Base-by-base conservation (phyloP, 768 basidiomycete genomes). In the Leccinum longicurvipes region DNA sequence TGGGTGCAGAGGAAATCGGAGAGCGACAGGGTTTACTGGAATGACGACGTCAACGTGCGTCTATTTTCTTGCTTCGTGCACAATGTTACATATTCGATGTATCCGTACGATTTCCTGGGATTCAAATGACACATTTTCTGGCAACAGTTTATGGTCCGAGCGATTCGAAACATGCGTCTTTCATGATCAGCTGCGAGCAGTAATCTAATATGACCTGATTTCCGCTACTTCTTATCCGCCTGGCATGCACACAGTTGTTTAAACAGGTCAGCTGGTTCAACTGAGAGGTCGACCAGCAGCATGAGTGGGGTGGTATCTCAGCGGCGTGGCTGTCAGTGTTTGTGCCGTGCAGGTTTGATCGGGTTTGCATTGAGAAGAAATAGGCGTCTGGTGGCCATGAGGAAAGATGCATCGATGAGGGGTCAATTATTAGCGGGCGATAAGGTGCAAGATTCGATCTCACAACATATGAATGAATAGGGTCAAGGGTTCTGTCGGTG, bases 11-110 rank as follows among this genome's bases (percentile, higher is more conserved):
- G 17, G 58, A 46, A 21, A 31, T 46, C 1, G 65, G 58, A 9
- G 67, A 67, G 24, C 50, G 46, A 12, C 60, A 59, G 34, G 27
- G 9, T 11, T 32, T 68, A 7, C 47, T 68, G 24, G 56, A 46
- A 50, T 60, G 12, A 47, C 23, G 9, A 27, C 10, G 11, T 44
- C 23, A n/a, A 15, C 6, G 21, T 29, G 19, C 23, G 29, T 32
- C 29, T 46, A 21, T 50, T 27, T 3, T n/a, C 9, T 24, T 25
- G n/a, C n/a, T 53, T 25, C 23, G 31, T 32, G 47, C n/a, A 32
- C 25, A 27, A 15, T 27, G 49, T 52, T 29, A 9, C 24, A 11
- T 32, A 24, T 53, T 52, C 17, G 11, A 51, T 31, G 21, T 29
- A 25, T 14, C 25, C 32, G 25, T 29, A 25, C 51, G 19, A 53